Evolutionary conservation across 208 protist species (phyloP).

Genomic region (Acanthamoeba sp.): DNA sequence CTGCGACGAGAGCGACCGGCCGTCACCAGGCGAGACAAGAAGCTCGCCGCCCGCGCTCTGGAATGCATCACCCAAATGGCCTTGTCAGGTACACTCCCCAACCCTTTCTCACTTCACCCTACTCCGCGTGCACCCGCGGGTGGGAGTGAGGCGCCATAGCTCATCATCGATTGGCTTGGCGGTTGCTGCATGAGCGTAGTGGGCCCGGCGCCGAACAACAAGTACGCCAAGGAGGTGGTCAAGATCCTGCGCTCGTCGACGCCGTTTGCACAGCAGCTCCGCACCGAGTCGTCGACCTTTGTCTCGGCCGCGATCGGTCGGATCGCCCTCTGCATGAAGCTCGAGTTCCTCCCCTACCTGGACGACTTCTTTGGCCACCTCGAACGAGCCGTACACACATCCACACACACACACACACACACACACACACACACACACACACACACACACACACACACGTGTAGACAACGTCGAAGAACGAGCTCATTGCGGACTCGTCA

Average conservation of each 20-base stretch:
- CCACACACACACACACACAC: no score
- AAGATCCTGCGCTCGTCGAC: neutral
- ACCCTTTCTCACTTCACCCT: neutral
- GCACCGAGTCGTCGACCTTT: neutral
- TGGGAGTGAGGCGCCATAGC: neutral
- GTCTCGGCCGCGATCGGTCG: slow-evolving; percentile 4
- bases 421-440: no score
- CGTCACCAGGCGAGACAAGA: neutral
- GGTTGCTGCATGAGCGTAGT: no score
- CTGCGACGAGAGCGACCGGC: neutral
- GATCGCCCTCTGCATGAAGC: neutral
- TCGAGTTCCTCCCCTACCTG: neutral
- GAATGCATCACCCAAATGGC: slow-evolving; percentile 49
- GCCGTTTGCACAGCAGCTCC: neutral
- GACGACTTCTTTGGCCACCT: neutral
- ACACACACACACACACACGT: no score
- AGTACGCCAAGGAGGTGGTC: neutral
- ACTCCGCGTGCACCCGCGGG: neutral
- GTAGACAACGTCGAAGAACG: no score
- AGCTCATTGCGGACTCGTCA: neutral
- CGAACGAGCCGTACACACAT: neutral
- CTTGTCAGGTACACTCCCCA: neutral
- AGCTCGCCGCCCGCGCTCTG: neutral
- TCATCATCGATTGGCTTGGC: no score
- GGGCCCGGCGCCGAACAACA: neutral